phyloP scores from a whole-genome alignment of 1,139 yeast genomes.

The Williopsis jadinii region DNA sequence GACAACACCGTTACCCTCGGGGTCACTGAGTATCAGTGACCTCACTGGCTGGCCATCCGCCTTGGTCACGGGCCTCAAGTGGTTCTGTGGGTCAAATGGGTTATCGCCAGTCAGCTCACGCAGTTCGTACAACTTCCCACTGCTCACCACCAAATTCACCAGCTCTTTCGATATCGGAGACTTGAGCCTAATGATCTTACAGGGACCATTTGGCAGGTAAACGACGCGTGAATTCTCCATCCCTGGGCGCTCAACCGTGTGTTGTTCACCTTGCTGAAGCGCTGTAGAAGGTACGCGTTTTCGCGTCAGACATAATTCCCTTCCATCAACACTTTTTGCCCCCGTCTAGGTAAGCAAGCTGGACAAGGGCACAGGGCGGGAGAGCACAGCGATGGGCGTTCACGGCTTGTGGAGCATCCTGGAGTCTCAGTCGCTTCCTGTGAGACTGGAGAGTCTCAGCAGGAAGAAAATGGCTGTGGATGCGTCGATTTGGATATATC shows the following conservation, averaged over 20 bases:
- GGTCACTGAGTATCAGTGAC: slow-evolving; percentile 28
- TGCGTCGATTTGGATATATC: slow-evolving; percentile 98
- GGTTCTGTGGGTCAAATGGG: slow-evolving; percentile 33
- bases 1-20: slow-evolving; percentile 19
- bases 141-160: slow-evolving; percentile 6
- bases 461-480: slow-evolving; percentile 85
- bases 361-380: too few relatives aligned
- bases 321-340: too few relatives aligned
- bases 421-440: slow-evolving; percentile 88
- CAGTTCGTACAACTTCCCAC: slow-evolving; percentile 56
- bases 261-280: too few relatives aligned
- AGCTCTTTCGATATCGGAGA: slow-evolving; percentile 8
- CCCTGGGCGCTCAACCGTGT: too few relatives aligned
- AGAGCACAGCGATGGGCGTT: slow-evolving; percentile 67
- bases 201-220: slow-evolving; percentile 4
- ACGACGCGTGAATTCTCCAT: slow-evolving; percentile 7
- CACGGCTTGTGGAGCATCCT: slow-evolving; percentile 90
- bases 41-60: slow-evolving; percentile 23
- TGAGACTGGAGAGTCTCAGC: slow-evolving; percentile 71
- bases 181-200: slow-evolving; percentile 8
- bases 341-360: too few relatives aligned
- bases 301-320: too few relatives aligned
- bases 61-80: slow-evolving; percentile 21
- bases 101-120: slow-evolving; percentile 90
- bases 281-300: too few relatives aligned